Evolutionary conservation across 148 eudicot genomes (phyloP).

Genomic region (Drosera capensis): DNA sequence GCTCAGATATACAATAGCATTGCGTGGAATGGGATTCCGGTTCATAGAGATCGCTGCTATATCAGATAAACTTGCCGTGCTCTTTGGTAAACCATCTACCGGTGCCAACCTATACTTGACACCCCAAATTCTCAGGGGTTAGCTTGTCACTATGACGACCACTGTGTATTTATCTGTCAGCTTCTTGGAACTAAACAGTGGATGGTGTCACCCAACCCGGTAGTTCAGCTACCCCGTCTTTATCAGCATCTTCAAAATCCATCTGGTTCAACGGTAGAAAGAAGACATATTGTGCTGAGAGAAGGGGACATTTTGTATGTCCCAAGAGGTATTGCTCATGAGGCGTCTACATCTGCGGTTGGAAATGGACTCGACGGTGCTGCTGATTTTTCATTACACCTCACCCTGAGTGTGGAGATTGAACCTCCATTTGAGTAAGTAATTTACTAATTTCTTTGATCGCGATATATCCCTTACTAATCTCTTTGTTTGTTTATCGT

Average conservation of each 20-base stretch:
- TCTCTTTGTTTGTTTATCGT: too few relatives aligned
- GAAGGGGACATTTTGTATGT: constrained; percentile 84
- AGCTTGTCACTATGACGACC: constrained; percentile 79
- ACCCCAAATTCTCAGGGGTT: constrained; percentile 84
- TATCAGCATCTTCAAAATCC: constrained; percentile 33
- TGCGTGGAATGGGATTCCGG: constrained; percentile 81
- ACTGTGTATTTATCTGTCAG: constrained; percentile 86
- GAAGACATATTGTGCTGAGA: constrained; percentile 28
- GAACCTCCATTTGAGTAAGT: constrained; percentile 96
- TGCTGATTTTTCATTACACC: constrained; percentile 46
- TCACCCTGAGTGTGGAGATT: constrained; percentile 71
- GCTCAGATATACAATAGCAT: constrained; percentile 59
- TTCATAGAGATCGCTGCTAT: constrained; percentile 34
- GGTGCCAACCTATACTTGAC: constrained; percentile 80
- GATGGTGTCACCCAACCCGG: constrained; percentile 29
- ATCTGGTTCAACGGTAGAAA: constrained; percentile 12
- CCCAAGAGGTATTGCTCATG: constrained; percentile 83
- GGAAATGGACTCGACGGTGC: constrained; percentile 10
- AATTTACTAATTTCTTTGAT: too few relatives aligned
- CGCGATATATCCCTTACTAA: too few relatives aligned
- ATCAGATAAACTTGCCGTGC: constrained; percentile 37
- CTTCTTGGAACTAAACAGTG: constrained; percentile 56
- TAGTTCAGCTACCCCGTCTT: constrained; percentile 49
- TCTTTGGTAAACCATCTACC: constrained; percentile 81
- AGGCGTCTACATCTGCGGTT: constrained; percentile 44